Evolutionary conservation across 1,139 yeast species (phyloP).

Genomic region (Geotrichum siamense): DNA sequence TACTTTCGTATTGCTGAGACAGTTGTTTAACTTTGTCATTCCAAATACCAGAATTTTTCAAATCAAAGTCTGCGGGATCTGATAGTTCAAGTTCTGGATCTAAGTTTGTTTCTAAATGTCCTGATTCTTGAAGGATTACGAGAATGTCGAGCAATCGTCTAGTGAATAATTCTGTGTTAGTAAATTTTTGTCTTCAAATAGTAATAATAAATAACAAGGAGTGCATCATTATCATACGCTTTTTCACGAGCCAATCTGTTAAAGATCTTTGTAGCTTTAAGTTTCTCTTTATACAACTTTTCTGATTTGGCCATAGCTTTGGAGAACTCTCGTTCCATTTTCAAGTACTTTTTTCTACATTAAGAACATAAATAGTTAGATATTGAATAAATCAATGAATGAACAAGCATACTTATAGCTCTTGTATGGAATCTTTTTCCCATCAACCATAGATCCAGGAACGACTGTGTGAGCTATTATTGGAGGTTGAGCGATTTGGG

Average conservation of each 20-base stretch:
- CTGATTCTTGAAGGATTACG: conserved; percentile 21
- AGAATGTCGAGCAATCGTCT: conserved; percentile 25
- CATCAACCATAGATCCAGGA: conserved; percentile 5
- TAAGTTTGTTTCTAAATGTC: conserved; percentile 5
- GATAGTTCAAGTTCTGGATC: background rate
- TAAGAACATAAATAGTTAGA: too few species aligned
- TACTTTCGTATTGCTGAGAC: conserved; percentile 17
- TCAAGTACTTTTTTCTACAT: conserved; percentile 25
- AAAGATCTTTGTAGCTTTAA: conserved; percentile 21
- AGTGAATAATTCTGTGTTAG: background rate
- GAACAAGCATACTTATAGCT: conserved; percentile 15
- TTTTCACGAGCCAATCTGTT: conserved; percentile 26
- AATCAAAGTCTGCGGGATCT: background rate
- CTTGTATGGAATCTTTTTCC: conserved; percentile 17
- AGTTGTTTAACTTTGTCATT: conserved; percentile 21
- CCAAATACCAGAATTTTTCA: conserved; percentile 9
- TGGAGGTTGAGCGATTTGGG: too few species aligned
- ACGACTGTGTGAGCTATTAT: too few species aligned
- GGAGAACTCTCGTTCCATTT: conserved; percentile 24
- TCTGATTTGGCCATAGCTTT: conserved; percentile 25
- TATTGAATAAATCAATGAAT: background rate
- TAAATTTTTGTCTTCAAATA: too few species aligned
- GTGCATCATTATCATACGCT: conserved; percentile 7
- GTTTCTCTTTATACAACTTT: conserved; percentile 22
- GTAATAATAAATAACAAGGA: too few species aligned